Percentiles rank a stretch among this genome's conserved stretches.
These are phyloP conservation scores for Rhynchospora breviuscula DNA, from an alignment of 176 grass and related monocot species.

Conservation along the genomic window DNA sequence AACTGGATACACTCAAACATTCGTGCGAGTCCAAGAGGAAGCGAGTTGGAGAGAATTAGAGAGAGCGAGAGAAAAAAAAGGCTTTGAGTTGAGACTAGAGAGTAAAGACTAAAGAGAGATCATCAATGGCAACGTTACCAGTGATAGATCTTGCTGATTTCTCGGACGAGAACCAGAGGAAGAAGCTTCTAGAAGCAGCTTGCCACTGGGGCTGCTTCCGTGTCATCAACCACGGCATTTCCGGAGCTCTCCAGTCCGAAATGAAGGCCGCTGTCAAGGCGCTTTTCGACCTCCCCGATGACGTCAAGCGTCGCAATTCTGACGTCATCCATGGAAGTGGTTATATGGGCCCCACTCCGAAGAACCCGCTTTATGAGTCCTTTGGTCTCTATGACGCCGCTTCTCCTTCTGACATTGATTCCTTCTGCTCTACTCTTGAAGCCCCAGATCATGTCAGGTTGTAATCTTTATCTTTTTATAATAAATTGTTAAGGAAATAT, in stretches of 20 bases:
- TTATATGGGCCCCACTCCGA: slow-evolving; percentile 43
- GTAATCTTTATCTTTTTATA: neutral
- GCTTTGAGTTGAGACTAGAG: neutral
- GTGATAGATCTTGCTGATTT: slow-evolving; percentile 2
- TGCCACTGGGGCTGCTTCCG: slow-evolving; percentile 38
- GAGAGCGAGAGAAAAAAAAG: neutral
- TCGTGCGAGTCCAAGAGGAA: neutral
- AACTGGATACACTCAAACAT: neutral
- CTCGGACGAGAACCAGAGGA: neutral
- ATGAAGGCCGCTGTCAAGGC: slow-evolving; percentile 69
- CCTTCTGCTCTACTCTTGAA: slow-evolving; percentile 59
- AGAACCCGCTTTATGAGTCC: slow-evolving; percentile 64
- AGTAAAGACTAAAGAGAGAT: neutral
- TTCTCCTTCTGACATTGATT: slow-evolving; percentile 41
- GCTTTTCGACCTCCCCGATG: slow-evolving; percentile 71
- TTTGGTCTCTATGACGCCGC: slow-evolving; percentile 61
- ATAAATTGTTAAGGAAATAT: neutral
- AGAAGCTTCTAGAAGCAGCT: slow-evolving; percentile 15
- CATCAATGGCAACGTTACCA: slow-evolving; percentile 2
- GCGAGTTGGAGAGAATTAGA: neutral
- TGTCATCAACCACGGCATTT: slow-evolving; percentile 45
- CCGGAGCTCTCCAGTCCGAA: slow-evolving; percentile 38
- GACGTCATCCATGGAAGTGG: slow-evolving; percentile 61
- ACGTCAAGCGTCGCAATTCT: slow-evolving; percentile 59
- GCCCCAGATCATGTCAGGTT: slow-evolving; percentile 42